Percentiles rank a stretch among this genome's conserved stretches.
Evolutionary conservation across 495 filamentous ascomycete genomes (phyloP).

Genomic region (Annulohypoxylon maeteangense): DNA sequence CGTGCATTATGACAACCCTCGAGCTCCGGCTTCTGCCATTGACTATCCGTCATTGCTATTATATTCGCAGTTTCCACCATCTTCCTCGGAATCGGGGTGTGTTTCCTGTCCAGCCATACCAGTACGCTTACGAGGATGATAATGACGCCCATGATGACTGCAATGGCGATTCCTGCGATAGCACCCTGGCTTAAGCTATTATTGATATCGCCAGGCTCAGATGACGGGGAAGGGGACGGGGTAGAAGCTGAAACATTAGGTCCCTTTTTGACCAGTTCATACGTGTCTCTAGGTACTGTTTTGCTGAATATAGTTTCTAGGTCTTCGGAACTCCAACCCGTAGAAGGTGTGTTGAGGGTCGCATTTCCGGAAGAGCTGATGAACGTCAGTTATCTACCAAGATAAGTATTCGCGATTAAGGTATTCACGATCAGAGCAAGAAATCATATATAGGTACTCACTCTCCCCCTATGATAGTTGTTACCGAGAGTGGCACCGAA

Average conservation of each 20-base stretch:
- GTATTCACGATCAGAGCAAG: slow-evolving; percentile 22
- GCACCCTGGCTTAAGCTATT: slow-evolving; percentile 23
- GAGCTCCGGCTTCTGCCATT: slow-evolving; percentile 13
- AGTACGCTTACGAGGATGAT: background rate
- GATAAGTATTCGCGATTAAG: too few species aligned
- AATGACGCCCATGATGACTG: slow-evolving; percentile 21
- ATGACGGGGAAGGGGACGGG: slow-evolving; percentile 23
- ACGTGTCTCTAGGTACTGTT: slow-evolving; percentile 22
- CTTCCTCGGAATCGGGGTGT: background rate
- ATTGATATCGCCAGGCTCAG: slow-evolving; percentile 10
- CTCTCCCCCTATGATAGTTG: slow-evolving; percentile 56
- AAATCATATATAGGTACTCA: slow-evolving; percentile 29
- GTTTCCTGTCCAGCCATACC: background rate
- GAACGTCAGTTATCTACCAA: background rate
- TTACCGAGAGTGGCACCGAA: slow-evolving; percentile 55
- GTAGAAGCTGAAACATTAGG: slow-evolving; percentile 39
- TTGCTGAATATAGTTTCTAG: slow-evolving; percentile 22
- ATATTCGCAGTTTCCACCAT: background rate
- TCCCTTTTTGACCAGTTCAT: background rate
- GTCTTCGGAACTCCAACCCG: slow-evolving; percentile 35
- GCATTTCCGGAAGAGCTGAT: slow-evolving; percentile 24
- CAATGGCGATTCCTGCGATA: slow-evolving; percentile 46
- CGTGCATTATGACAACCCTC: background rate
- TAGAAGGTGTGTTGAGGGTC: slow-evolving; percentile 1
- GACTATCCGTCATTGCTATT: background rate